A percentile compares a stretch with the other conserved stretches of the same genome.
Conservation (phyloP, 1,284 basidiomycete species). For the Porodaedalea pini region DNA sequence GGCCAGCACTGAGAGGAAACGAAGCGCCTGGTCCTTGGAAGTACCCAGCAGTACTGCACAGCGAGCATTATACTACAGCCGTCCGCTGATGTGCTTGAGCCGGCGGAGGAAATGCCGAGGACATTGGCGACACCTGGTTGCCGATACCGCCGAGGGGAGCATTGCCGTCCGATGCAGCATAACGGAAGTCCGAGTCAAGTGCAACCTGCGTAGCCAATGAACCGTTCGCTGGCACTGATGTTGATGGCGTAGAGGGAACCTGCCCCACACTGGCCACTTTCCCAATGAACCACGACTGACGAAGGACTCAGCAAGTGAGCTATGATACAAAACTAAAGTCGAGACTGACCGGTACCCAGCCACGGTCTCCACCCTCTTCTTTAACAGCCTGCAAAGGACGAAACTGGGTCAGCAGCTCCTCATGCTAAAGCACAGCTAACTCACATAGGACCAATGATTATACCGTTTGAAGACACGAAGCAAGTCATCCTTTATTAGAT, state of each 20-base stretch:
- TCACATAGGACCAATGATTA: constrained; percentile 50
- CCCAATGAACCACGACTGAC: constrained; percentile 28
- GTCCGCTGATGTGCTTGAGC: constrained; percentile 15
- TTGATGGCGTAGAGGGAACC: constrained; percentile 23
- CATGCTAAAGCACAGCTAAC: not conserved
- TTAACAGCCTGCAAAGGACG: constrained; percentile 36
- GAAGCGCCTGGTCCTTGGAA: not conserved
- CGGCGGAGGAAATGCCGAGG: constrained; percentile 24
- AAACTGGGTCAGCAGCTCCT: constrained; percentile 8
- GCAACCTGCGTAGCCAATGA: constrained; percentile 9
- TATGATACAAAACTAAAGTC: not conserved
- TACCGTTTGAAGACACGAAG: constrained; percentile 62
- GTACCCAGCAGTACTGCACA: not conserved
- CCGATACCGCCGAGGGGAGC: not conserved
- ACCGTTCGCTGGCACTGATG: constrained; percentile 16
- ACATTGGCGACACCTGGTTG: constrained; percentile 24
- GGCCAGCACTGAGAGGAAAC: not conserved
- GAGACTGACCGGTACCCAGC: constrained; percentile 40
- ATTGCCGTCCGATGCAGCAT: constrained; percentile 13
- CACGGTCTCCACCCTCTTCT: constrained; percentile 42
- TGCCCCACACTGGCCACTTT: constrained; percentile 23
- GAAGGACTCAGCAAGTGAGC: not conserved
- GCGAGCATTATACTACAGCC: constrained; percentile 9
- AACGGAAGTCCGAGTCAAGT: constrained; percentile 20
- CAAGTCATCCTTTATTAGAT: constrained; percentile 46